Percentiles rank a stretch among this genome's conserved stretches.
Conservation (phyloP, 768 basidiomycete genomes). For the Amanita pallidorosea region DNA sequence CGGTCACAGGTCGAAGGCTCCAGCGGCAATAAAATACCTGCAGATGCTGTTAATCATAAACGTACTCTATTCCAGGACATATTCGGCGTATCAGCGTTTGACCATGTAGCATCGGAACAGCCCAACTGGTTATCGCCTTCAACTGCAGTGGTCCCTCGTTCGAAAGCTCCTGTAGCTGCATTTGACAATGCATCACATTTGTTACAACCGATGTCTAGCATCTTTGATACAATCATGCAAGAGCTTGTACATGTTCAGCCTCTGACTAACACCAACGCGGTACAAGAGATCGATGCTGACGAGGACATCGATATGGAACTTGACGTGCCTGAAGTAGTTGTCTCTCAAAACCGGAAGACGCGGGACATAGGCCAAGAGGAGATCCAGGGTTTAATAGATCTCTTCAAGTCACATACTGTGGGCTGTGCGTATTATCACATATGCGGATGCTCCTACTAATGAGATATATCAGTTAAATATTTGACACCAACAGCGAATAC, state of each 20-base stretch:
- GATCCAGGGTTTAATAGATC: slow-evolving; percentile 43
- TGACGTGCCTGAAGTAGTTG: slow-evolving; percentile 18
- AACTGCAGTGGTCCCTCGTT: slow-evolving; percentile 6
- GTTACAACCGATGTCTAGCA: slow-evolving; percentile 47
- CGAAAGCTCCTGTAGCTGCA: slow-evolving; percentile 30
- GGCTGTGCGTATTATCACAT: slow-evolving; percentile 22
- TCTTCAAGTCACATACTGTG: slow-evolving; percentile 48
- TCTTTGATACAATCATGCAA: slow-evolving; percentile 52
- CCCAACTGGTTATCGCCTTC: slow-evolving; percentile 8
- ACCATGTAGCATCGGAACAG: slow-evolving; percentile 16
- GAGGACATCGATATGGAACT: slow-evolving; percentile 37
- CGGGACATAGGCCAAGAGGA: slow-evolving; percentile 40
- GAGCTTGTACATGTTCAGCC: slow-evolving; percentile 21
- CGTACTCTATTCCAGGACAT: slow-evolving; percentile 82
- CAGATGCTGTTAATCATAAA: slow-evolving; percentile 16
- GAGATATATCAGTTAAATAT: slow-evolving; percentile 1
- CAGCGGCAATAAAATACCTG: slow-evolving; percentile 7
- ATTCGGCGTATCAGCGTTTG: slow-evolving; percentile 72
- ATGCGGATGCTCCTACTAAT: not conserved
- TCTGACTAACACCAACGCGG: slow-evolving; percentile 6
- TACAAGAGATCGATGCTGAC: slow-evolving; percentile 13
- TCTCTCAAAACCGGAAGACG: slow-evolving; percentile 4
- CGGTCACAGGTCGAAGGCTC: slow-evolving; percentile 31
- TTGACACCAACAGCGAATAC: slow-evolving; percentile 1
- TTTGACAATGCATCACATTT: slow-evolving; percentile 69